Conservation (phyloP, 306 rosid genomes). For the Cicer yamashitae region DNA sequence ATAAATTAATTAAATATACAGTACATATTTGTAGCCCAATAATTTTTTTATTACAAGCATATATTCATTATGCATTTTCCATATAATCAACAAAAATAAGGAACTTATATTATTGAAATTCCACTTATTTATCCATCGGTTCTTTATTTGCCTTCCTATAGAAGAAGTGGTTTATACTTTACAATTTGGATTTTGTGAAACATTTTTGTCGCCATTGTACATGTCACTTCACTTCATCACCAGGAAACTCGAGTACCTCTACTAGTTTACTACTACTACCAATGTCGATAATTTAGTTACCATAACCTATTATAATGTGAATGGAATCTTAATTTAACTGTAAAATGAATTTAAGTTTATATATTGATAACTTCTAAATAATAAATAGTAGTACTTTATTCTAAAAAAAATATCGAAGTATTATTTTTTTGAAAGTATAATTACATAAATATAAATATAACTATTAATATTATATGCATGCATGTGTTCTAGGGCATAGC, state of each 20-base stretch:
- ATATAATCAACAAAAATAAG: too few relatives aligned
- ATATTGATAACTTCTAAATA: too few relatives aligned
- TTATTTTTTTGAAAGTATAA: too few relatives aligned
- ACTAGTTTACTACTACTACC: background rate
- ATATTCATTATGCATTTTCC: background rate
- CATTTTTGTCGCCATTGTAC: constrained; percentile 38
- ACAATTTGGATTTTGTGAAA: background rate
- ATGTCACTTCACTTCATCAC: constrained; percentile 6
- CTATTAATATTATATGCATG: background rate
- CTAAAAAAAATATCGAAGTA: too few relatives aligned
- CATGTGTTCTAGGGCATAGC: constrained; percentile 54
- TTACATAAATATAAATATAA: background rate
- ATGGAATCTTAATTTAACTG: constrained; percentile 38
- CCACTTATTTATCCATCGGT: constrained; percentile 34
- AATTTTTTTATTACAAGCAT: background rate
- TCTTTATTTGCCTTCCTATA: constrained; percentile 5
- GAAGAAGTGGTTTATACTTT: constrained; percentile 1
- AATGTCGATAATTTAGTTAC: background rate
- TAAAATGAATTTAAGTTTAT: constrained; percentile 32
- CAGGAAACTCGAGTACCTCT: constrained; percentile 34
- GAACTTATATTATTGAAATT: background rate
- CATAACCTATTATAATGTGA: constrained; percentile 36
- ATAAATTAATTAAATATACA: background rate
- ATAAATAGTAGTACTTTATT: too few relatives aligned
- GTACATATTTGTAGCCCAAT: background rate